Evolutionary conservation across 2,329 filamentous ascomycete species (phyloP).

Genomic region (Neocucurbitaria cava): DNA sequence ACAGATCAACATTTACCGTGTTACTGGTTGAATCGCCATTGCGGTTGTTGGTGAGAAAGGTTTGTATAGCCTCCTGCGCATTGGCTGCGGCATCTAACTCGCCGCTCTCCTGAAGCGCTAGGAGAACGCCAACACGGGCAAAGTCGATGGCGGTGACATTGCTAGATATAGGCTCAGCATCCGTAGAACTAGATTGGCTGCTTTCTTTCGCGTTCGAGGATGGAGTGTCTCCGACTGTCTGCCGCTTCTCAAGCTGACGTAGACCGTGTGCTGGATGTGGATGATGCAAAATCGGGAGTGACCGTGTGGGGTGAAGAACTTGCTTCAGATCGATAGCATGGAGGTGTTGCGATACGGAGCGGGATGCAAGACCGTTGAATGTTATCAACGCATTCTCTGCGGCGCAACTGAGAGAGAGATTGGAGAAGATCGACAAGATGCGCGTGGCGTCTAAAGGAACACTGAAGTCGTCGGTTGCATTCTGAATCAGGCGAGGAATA

Average conservation of each 20-base stretch:
- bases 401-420: conserved; percentile 77
- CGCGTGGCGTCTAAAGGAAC: conserved; percentile 74
- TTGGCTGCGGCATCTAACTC: conserved; percentile 49
- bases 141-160: conserved; percentile 52
- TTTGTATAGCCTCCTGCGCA: conserved; percentile 54
- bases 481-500: conserved; percentile 75
- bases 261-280: conserved; percentile 24
- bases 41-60: conserved; percentile 42
- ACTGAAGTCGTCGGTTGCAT: conserved; percentile 72
- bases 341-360: conserved; percentile 25
- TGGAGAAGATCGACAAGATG: conserved; percentile 78
- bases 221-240: conserved; percentile 42
- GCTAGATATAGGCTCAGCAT: conserved; percentile 43
- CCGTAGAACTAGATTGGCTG: conserved; percentile 17
- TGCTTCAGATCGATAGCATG: conserved; percentile 28
- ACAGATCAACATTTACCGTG: conserved; percentile 38
- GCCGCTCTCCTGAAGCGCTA: conserved; percentile 52
- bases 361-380: conserved; percentile 65
- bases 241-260: conserved; percentile 22
- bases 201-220: conserved; percentile 26
- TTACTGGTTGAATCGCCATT: conserved; percentile 31
- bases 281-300: conserved; percentile 32
- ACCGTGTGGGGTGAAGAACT: conserved; percentile 27
- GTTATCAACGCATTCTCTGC: conserved; percentile 88
- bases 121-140: conserved; percentile 54